Evolutionary conservation across 345 rosid genomes (phyloP), one percentile per base, ranked within the genome.

Genomic region (Firmiana major): DNA sequence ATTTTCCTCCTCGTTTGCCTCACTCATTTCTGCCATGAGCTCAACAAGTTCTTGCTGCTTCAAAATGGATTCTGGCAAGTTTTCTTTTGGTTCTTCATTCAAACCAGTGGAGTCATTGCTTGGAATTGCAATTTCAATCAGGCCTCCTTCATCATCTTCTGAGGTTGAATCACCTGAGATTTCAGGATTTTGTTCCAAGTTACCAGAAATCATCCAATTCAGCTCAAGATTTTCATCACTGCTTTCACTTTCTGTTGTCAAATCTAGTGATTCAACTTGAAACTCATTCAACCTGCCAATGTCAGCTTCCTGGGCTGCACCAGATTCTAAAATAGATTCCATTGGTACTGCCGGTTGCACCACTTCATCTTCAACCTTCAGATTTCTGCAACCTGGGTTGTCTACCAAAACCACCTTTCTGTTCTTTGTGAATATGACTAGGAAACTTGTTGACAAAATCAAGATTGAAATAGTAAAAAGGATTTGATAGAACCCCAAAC

Each of bases 41-140:
- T 92, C 90, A 84, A 71, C 77, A 42, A 82, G 64, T 49, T 87
- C 87, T 59, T 81, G 83, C 55, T 77, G 87, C 43, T 75, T 75
- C 63, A 82, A 77, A 34, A 83, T 54, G 48, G 82, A 71, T 58
- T 83, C 83, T 68, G 85, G 65, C 73, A 74, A 77, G 80, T 75
- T 84, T 62, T 77, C 77, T 77, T 68, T 67, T 49, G 74, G 51
- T 49, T 75, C 86, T 70, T 81, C 81, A 64, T 63, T 71, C 9
- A 28, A 62, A 6, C n/a, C 5, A 13, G 0, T 62, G 66, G 63
- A 4, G 26, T 9, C 16, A n/a, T 40, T 65, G 19, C 64, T 59
- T 19, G 88, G 90, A 59, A 91, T 77, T 73, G 83, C 78, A 64
- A 91, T 91, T 81, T 93, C 98, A 57, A 90, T 91, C 49, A 93